Evolutionary conservation across 2,329 filamentous ascomycete species (phyloP), one percentile per base, ranked within the genome.

Genomic region (Shiraia sp.): DNA sequence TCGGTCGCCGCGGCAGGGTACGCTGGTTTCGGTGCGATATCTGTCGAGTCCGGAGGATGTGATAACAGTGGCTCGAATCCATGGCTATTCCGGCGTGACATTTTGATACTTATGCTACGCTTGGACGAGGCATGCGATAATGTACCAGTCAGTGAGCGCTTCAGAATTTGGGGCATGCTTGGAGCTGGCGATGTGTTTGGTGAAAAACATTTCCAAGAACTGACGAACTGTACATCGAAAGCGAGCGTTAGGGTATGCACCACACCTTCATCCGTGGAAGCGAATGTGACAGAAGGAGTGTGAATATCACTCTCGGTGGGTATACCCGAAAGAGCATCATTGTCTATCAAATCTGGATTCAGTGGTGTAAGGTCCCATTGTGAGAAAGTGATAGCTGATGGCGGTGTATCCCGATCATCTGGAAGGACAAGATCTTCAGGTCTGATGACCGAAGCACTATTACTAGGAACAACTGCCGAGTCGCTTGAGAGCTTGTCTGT

Each of bases 221-320:
- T 72, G 30, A 83, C 65, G 53, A 81, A 82, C 19, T 76, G 71
- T 10, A 79, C 72, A 43, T 80, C 77, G 56, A 79, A 72, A 12
- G 62, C 66, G 17, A 82, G 61, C 1, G 73, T 53, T n/a, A 70
- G 40, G 2, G 49, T 57, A 32, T 63, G 47, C 2, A 34, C 47
- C 4, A 33, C 39, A 9, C 28, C 34, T 14, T 43, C 40, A 2
- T 51, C 43, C 6, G 56, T 36, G 12, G 56, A 55, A 8, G 45
- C 54, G 49, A 75, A 73, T 1, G 63, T 67, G 16, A 74, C 39
- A 1, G 61, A 57, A 12, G 64, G 61, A 2, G 52, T 55, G 14
- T 61, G 51, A 6, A 58, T 51, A 13, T 63, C 59, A n/a, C 40
- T 46, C 39, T 59, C 59, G 0, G 49, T 48, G 10, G 46, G 34